Conservation (phyloP, 768 basidiomycete genomes). For the Strobilomyces confusus region DNA sequence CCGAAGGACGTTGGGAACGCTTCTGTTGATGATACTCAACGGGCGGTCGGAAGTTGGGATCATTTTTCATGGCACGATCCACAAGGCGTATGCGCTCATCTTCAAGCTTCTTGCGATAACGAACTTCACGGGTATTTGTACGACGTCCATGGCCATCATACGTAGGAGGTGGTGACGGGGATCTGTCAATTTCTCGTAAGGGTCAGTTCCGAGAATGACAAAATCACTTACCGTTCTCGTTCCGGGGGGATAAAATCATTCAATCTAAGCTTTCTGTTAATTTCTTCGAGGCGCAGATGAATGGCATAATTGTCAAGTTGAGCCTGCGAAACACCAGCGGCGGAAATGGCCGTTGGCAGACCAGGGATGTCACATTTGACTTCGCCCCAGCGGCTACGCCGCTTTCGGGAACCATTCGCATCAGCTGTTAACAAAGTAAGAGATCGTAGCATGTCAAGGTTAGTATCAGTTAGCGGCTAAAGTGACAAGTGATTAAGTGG, state of each 20-base stretch:
- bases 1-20: conserved; percentile 87
- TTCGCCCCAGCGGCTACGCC: conserved; percentile 97
- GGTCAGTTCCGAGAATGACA: neutral
- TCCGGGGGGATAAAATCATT: conserved; percentile 97
- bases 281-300: conserved; percentile 93
- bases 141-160: conserved; percentile 97
- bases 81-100: conserved; percentile 91
- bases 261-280: conserved; percentile 88
- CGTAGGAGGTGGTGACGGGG: conserved; percentile 94
- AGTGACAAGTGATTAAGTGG: conserved; percentile 33
- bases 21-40: conserved; percentile 96
- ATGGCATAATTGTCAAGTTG: conserved; percentile 98
- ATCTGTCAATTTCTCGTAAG: conserved; percentile 45
- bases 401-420: conserved; percentile 85
- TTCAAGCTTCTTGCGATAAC: conserved; percentile 93
- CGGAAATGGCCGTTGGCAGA: conserved; percentile 89
- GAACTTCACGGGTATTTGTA: conserved; percentile 97
- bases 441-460: conserved; percentile 44
- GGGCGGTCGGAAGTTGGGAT: conserved; percentile 96
- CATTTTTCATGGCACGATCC: conserved; percentile 94
- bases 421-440: conserved; percentile 56
- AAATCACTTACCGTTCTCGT: conserved; percentile 64
- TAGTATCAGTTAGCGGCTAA: conserved; percentile 49
- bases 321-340: conserved; percentile 88
- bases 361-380: conserved; percentile 88